phyloP scores from a whole-genome alignment of 179 eudicot species.

The Carnegiea gigantea region DNA sequence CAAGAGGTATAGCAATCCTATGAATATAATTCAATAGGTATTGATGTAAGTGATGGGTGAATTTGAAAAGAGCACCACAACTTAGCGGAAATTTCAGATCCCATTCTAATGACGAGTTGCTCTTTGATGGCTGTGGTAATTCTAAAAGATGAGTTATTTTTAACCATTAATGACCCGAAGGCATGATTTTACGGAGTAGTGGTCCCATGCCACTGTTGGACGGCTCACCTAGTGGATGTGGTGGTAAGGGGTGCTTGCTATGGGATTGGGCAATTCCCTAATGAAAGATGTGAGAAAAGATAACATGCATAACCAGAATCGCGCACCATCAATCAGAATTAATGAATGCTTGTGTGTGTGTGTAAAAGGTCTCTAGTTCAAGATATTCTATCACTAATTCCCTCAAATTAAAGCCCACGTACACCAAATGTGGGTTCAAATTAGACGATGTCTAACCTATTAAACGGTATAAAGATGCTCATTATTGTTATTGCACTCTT shows the following conservation, averaged over 20 bases:
- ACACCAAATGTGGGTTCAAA: background rate
- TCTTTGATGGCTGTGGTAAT: background rate
- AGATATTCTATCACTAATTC: background rate
- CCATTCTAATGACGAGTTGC: background rate
- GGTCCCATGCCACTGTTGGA: background rate
- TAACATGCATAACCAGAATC: background rate
- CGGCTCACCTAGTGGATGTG: background rate
- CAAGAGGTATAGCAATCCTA: background rate
- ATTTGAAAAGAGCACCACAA: background rate
- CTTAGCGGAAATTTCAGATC: background rate
- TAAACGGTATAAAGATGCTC: constrained; percentile 1
- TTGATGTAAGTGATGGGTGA: background rate
- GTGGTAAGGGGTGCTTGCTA: background rate
- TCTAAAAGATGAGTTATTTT: background rate
- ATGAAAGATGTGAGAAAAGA: background rate
- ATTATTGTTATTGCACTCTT: background rate
- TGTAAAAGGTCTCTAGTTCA: background rate
- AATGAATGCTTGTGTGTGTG: background rate
- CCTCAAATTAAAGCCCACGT: background rate
- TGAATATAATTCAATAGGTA: background rate
- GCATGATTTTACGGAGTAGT: no score
- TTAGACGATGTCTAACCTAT: background rate
- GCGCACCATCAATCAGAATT: background rate
- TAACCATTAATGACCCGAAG: no score
- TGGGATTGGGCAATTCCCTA: background rate